Evolutionary conservation across 176 grass and related monocot species (phyloP).

Genomic region (Dendrocalamus sinicus): DNA sequence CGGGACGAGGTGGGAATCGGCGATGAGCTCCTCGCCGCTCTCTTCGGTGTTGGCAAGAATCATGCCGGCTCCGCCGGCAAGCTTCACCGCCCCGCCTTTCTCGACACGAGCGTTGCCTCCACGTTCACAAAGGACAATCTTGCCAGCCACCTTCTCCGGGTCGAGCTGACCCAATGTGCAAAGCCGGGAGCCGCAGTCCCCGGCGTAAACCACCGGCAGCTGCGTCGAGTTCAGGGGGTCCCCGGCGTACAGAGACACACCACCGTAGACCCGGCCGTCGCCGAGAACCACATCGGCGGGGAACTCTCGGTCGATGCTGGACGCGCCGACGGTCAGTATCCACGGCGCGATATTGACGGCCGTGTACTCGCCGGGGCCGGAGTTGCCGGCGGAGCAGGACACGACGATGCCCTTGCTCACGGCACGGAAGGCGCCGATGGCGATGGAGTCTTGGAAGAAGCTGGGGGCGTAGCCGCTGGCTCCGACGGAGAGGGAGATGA

Average conservation of each 20-base stretch:
- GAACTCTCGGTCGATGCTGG: conserved; percentile 77
- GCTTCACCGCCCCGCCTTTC: conserved; percentile 68
- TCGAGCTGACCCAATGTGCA: conserved; percentile 53
- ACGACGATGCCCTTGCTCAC: conserved; percentile 69
- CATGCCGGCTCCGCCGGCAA: conserved; percentile 68
- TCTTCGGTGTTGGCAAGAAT: conserved; percentile 74
- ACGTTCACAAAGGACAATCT: conserved; percentile 80
- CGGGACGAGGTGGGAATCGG: conserved; percentile 85
- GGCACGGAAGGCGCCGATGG: conserved; percentile 76
- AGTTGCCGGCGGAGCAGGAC: conserved; percentile 81
- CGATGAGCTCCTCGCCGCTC: conserved; percentile 85
- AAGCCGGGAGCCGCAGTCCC: conserved; percentile 63
- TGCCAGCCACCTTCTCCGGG: conserved; percentile 60
- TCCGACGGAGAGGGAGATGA: conserved; percentile 84
- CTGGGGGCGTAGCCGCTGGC: conserved; percentile 48
- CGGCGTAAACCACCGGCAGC: conserved; percentile 61
- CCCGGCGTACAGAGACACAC: conserved; percentile 73
- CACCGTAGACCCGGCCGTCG: conserved; percentile 52
- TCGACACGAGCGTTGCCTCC: conserved; percentile 67
- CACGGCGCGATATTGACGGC: conserved; percentile 77
- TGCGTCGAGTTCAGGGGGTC: conserved; percentile 47
- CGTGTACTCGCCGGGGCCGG: conserved; percentile 66
- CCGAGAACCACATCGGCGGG: conserved; percentile 70
- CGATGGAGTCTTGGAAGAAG: conserved; percentile 68
- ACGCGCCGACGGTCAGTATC: conserved; percentile 83